Percentiles rank a stretch among this genome's conserved stretches.
phyloP scores from a whole-genome alignment of 2,329 filamentous ascomycete genomes.

The Chrysosporium queenslandicum region DNA sequence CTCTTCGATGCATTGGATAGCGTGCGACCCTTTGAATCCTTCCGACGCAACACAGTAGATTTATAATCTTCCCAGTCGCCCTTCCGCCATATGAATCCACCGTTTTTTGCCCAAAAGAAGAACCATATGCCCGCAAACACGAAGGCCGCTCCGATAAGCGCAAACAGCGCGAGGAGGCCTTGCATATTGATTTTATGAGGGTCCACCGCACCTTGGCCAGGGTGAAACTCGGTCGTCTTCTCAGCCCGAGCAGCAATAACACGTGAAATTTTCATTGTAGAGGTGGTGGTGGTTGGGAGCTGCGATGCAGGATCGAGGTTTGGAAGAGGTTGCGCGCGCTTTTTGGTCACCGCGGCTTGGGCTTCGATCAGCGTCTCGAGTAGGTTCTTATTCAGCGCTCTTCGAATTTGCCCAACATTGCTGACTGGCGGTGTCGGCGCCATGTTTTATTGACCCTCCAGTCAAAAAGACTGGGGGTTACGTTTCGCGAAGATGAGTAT shows the following conservation, averaged over 20 bases:
- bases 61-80: constrained; percentile 99
- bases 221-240: constrained; percentile 16
- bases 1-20: constrained; percentile 71
- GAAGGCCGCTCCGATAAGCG: constrained; percentile 66
- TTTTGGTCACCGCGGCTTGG: not conserved
- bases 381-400: not conserved
- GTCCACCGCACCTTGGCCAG: constrained; percentile 33
- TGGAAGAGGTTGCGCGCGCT: not conserved
- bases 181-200: constrained; percentile 40
- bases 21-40: constrained; percentile 78
- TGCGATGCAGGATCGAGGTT: not conserved
- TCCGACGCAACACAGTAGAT: constrained; percentile 77
- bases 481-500: not conserved
- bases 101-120: constrained; percentile 97
- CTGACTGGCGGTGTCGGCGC: not conserved
- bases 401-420: not conserved
- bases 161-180: constrained; percentile 76
- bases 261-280: constrained; percentile 22
- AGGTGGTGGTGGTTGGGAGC: not conserved
- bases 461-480: not conserved
- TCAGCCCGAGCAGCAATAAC: constrained; percentile 25
- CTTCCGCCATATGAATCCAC: constrained; percentile 77
- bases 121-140: constrained; percentile 79
- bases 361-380: not conserved
- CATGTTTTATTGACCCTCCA: not conserved